Evolutionary conservation across 2,329 filamentous ascomycete genomes (phyloP).

Genomic region (Ophiobolus disseminans): DNA sequence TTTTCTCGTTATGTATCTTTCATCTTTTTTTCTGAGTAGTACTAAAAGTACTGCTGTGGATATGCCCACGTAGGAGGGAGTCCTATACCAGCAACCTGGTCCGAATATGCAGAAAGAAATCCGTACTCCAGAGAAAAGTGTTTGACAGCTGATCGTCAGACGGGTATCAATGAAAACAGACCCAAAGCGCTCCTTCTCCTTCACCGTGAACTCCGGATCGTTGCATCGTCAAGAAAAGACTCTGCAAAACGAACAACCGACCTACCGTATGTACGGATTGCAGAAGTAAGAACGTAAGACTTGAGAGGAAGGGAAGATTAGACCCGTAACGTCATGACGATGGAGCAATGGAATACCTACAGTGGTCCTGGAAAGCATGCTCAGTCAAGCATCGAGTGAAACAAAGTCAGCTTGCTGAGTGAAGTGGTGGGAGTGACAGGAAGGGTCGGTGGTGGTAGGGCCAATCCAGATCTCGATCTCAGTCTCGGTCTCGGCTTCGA

Average conservation of each 20-base stretch:
- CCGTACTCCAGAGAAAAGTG: slow-evolving; percentile 17
- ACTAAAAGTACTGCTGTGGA: no score
- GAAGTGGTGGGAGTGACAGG: slow-evolving; percentile 26
- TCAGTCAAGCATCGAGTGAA: slow-evolving; percentile 30
- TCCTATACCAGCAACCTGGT: slow-evolving; percentile 14
- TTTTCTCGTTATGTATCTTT: no score
- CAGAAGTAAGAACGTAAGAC: not conserved
- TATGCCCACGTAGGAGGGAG: slow-evolving; percentile 3
- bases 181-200: slow-evolving; percentile 25
- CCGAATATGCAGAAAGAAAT: slow-evolving; percentile 3
- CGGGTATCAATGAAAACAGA: slow-evolving; percentile 31
- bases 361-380: slow-evolving; percentile 6
- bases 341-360: slow-evolving; percentile 24
- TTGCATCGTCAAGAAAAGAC: slow-evolving; percentile 20
- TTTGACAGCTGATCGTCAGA: slow-evolving; percentile 20
- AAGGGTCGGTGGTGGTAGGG: not conserved
- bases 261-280: slow-evolving; percentile 24
- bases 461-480: slow-evolving; percentile 5
- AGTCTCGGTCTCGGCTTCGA: not conserved
- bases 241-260: slow-evolving; percentile 13
- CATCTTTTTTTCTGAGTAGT: slow-evolving; percentile 20
- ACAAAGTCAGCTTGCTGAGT: slow-evolving; percentile 43
- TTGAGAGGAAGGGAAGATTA: slow-evolving; percentile 17
- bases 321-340: slow-evolving; percentile 6
- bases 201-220: slow-evolving; percentile 8